Conservation (phyloP, 306 rosid species). For the Begonia fuchsioides region DNA sequence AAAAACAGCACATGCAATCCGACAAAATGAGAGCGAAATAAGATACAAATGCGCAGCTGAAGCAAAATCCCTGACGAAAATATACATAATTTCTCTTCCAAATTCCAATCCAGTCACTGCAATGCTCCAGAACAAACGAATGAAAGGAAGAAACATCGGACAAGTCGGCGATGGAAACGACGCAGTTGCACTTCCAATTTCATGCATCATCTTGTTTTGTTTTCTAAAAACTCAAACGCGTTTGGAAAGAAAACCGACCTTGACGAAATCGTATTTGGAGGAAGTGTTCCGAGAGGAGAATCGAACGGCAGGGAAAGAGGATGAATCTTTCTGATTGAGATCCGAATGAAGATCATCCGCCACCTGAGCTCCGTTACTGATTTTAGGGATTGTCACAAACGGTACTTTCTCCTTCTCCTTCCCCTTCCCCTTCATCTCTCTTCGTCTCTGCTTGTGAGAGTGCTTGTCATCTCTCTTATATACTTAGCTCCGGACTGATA, state of each 20-base stretch:
- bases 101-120: background rate
- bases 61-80: background rate
- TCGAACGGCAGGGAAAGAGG: constrained; percentile 30
- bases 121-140: constrained; percentile 7
- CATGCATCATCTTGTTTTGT: no score
- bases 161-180: no score
- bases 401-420: constrained; percentile 15
- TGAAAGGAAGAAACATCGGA: background rate
- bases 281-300: constrained; percentile 67
- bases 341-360: constrained; percentile 13
- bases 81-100: background rate
- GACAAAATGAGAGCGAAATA: no score
- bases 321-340: constrained; percentile 10
- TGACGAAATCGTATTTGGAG: constrained; percentile 92
- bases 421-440: constrained; percentile 2
- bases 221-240: no score
- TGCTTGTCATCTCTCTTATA: no score
- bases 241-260: constrained; percentile 26
- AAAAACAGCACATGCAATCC: no score
- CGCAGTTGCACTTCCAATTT: no score
- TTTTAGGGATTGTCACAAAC: constrained; percentile 7
- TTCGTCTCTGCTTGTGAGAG: background rate
- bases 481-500: no score
- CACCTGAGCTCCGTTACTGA: constrained; percentile 28
- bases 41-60: no score